phyloP scores from a whole-genome alignment of 805 yeast species.

The Lachancea mirantina region DNA sequence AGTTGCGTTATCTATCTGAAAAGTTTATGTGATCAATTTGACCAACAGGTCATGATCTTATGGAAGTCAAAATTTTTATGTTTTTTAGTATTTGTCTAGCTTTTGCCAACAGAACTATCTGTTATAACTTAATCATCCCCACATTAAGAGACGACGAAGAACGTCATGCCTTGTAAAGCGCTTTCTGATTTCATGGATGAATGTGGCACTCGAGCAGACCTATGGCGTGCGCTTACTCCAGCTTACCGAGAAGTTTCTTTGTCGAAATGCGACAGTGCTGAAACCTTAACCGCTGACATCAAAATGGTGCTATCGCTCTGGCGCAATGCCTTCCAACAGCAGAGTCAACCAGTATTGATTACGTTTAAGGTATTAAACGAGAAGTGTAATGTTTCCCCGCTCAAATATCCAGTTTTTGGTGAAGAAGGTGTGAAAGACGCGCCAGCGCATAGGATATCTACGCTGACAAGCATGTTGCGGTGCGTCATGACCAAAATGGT shows the following conservation, averaged over 20 bases:
- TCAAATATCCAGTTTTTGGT: constrained; percentile 12
- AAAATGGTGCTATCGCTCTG: constrained; percentile 15
- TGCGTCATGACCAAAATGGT: constrained; percentile 9
- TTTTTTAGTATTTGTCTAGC: not conserved
- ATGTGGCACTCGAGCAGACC: constrained; percentile 8
- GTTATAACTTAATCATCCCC: no score
- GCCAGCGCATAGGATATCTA: constrained; percentile 10
- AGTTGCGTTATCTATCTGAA: constrained; percentile 35
- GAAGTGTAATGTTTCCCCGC: no score
- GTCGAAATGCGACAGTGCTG: not conserved
- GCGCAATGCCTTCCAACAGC: constrained; percentile 20
- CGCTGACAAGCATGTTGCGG: constrained; percentile 15
- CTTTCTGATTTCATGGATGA: constrained; percentile 1
- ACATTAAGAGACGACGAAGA: no score
- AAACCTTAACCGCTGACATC: constrained; percentile 6
- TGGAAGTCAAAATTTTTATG: not conserved
- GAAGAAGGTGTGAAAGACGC: not conserved
- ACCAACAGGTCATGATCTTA: not conserved
- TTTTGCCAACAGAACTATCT: no score
- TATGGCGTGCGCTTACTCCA: constrained; percentile 15
- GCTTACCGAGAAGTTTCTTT: constrained; percentile 1
- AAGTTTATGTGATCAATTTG: constrained; percentile 10
- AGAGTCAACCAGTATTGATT: constrained; percentile 12
- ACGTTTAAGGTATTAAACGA: constrained; percentile 1
- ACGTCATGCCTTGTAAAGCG: no score